Base-by-base conservation (phyloP, 805 yeast species). In the Yarrowia keelungensis region DNA sequence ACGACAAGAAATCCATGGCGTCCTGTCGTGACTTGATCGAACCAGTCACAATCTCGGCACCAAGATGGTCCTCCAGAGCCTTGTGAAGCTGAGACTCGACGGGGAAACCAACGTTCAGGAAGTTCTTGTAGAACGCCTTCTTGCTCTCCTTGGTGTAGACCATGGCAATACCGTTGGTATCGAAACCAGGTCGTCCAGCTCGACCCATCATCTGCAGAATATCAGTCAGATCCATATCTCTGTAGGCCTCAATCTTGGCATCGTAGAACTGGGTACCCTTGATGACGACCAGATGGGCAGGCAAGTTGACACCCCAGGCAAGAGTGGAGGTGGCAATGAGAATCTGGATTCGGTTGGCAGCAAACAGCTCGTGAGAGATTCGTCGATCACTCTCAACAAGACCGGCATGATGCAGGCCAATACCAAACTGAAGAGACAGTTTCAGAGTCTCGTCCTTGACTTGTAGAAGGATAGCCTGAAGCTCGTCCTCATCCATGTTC, bases 291-390 rank as follows among this genome's bases (percentile, higher is more conserved):
- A 89, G 79, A 78, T 89, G 89, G 0, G 95, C 94, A 1, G 94
- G 94, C 71, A 90, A 81, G 73, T 89, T 90, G 58, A 90, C 94
- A 77, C 94, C 94, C 94, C 94, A 90, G 0, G 95, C 94, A 71
- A 90, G 82, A 1, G 94, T 90, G n/a, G 92, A 87, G 0, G 95
- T 89, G 1, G 94, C 93, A 46, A 90, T 82, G 70, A 89, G 81
- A 53, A 89, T 84, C 77, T 90, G 95, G 61, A 89, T 84, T 75
- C 88, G 89, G 53, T 85, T 87, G n/a, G 81, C 78, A 69, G 89
- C 91, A 77, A 89, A 89, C 46, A 89, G 77, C 72, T 86, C 86
- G 74, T 89, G 94, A 5, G 90, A 84, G 15, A 89, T 82, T 71
- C 85, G 85, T 69, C 95, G 82, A 75, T 89, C 95, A 19, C 86